phyloP scores from a whole-genome alignment of 106 monocot genomes.

The Dendrobium huoshanense region DNA sequence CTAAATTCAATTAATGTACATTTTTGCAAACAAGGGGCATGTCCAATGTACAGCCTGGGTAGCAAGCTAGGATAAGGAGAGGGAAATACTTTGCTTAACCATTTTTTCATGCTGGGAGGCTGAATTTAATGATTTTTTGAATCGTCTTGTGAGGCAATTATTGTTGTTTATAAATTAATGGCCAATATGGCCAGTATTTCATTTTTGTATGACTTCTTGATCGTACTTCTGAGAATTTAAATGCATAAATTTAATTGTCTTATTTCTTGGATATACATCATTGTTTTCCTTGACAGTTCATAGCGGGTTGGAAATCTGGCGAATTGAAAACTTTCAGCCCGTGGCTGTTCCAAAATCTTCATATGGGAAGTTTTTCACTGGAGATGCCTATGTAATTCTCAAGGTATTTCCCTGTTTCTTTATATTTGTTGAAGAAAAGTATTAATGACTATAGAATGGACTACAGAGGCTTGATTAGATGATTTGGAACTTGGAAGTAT shows the following conservation, averaged over 20 bases:
- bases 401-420: conserved; percentile 39
- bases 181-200: not conserved
- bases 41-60: not conserved
- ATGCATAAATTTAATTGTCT: not conserved
- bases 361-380: conserved; percentile 81
- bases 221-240: not conserved
- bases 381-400: conserved; percentile 84
- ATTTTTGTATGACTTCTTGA: not conserved
- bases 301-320: conserved; percentile 90
- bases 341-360: conserved; percentile 65
- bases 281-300: conserved; percentile 24
- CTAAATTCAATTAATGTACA: not conserved
- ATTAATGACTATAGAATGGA: not conserved
- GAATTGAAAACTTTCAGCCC: conserved; percentile 89
- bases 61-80: not conserved
- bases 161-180: not conserved
- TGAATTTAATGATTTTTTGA: not conserved
- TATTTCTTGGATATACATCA: not conserved
- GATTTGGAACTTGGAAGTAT: too few species aligned
- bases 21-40: not conserved
- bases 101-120: not conserved
- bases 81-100: not conserved
- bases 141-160: not conserved
- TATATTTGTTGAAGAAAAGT: not conserved
- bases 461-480: too few species aligned